These are phyloP conservation scores for Scedosporium dehoogii DNA, from an alignment of 2,329 filamentous ascomycete genomes.

Conservation along the genomic window DNA sequence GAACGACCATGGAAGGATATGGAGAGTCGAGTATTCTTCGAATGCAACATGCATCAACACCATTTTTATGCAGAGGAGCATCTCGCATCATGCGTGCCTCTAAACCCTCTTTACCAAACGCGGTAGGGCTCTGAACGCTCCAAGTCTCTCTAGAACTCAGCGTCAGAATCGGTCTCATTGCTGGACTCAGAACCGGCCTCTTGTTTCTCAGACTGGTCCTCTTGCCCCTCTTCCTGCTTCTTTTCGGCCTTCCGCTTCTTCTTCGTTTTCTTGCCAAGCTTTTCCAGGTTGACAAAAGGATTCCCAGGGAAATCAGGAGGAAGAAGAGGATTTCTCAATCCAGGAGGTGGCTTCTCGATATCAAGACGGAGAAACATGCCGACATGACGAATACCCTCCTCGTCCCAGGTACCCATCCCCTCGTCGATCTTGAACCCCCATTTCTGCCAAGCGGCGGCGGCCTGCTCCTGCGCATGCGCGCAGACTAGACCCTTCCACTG, in stretches of 20 bases:
- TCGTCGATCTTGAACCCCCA: slow-evolving; percentile 69
- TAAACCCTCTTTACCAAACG: background rate
- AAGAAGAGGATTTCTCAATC: background rate
- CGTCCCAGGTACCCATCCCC: slow-evolving; percentile 64
- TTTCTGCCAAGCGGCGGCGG: slow-evolving; percentile 55
- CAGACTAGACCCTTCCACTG: slow-evolving; percentile 67
- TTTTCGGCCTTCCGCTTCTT: background rate
- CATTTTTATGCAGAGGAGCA: too few species aligned
- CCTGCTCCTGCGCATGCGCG: slow-evolving; percentile 65
- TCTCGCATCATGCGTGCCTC: too few species aligned
- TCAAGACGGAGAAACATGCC: slow-evolving; percentile 62
- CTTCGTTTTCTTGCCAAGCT: background rate
- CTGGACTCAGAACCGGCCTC: background rate
- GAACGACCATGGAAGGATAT: too few species aligned
- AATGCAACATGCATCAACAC: too few species aligned
- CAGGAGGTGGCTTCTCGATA: background rate
- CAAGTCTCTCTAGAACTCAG: background rate
- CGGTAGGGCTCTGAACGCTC: background rate
- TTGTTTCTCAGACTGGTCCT: background rate
- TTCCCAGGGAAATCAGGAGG: background rate
- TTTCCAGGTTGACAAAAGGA: background rate
- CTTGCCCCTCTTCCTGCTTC: background rate
- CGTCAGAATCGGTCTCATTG: background rate
- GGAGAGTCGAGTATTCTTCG: too few species aligned
- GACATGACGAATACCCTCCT: slow-evolving; percentile 77